Base-by-base conservation (phyloP, 2,329 filamentous ascomycete genomes). In the Exserohilum turcica region DNA sequence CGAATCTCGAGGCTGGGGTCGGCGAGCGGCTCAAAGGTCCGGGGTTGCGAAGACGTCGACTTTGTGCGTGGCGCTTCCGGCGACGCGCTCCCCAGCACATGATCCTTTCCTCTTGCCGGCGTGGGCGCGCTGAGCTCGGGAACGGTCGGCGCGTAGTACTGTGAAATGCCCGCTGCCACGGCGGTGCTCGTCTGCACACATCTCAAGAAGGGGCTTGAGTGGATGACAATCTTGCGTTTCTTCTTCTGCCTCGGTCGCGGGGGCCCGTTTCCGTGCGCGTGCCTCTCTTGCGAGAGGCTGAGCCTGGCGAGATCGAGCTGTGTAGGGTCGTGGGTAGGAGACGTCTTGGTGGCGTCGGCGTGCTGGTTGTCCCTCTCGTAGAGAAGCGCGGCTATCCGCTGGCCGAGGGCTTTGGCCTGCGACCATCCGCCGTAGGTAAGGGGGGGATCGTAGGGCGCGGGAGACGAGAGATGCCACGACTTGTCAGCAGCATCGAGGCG, bases 401-500 rank as follows among this genome's bases (percentile, higher is more conserved):
- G 82, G 13, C 94, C 94, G 19, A 97, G 84, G 5, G 87, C 85
- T 64, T 89, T 87, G 48, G 90, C 88, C 75, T 97, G 94, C 12
- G 88, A 85, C 89, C 94, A 97, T 60, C 94, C 94, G 63, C 91
- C 90, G 71, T 97, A 97, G 2, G 92, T 96, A 52, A 99, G 82
- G 43, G 94, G 94, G 61, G 94, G 91, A 63, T 99, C 93, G 79
- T 97, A 99, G 2, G 94, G 94, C 5, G 91, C 92, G 1, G 92
- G 90, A 5, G 94, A 96, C 27, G 90, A 89, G 48, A 96, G 83
- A 74, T 97, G 91, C 94, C 94, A 99, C 74, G 91, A 86, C 73
- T 92, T 92, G 80, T 99, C 92, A 57, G 92, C 92, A 50, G 91
- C 91, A 74, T 99, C 94, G 52, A 99, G 87, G 63, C 94, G 89